Percentiles rank a stretch among this genome's conserved stretches.
These are phyloP conservation scores for Cladophialophora exuberans DNA, from an alignment of 2,329 filamentous ascomycete species.

Conservation along the genomic window DNA sequence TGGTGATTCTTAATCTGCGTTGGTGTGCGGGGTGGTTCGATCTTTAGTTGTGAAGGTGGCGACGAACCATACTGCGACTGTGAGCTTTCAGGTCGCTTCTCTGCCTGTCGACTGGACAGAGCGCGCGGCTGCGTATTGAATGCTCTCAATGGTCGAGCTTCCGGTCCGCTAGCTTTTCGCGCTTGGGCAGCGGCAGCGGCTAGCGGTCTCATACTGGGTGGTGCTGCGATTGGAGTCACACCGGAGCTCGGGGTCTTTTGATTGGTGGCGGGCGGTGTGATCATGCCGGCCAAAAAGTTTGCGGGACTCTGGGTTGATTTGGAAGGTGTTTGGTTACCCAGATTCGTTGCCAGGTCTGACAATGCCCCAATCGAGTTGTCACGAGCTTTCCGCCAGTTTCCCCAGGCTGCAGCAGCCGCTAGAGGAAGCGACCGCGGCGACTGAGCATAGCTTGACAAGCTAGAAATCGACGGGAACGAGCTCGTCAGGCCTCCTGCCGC, in stretches of 20 bases:
- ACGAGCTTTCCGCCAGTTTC: conserved; percentile 81
- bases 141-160: conserved; percentile 30
- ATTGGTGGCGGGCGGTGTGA: conserved; percentile 85
- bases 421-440: conserved; percentile 79
- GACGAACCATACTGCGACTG: neutral
- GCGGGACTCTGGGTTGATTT: conserved; percentile 52
- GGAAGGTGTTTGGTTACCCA: conserved; percentile 60
- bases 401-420: conserved; percentile 93
- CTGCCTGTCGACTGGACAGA: conserved; percentile 19
- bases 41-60: conserved; percentile 34
- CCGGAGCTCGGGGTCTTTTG: conserved; percentile 57
- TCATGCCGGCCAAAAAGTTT: conserved; percentile 73
- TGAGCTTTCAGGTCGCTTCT: conserved; percentile 18
- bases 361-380: conserved; percentile 53
- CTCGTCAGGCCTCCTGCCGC: conserved; percentile 68
- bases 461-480: conserved; percentile 73
- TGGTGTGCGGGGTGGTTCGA: conserved; percentile 23
- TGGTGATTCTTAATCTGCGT: conserved; percentile 46
- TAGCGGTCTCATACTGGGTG: conserved; percentile 36
- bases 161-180: conserved; percentile 25
- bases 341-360: conserved; percentile 36
- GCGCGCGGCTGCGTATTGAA: conserved; percentile 27
- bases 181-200: conserved; percentile 16
- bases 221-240: conserved; percentile 43
- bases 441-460: conserved; percentile 73